phyloP scores from a whole-genome alignment of 208 protist genomes.

The Acanthamoeba castellanii region DNA sequence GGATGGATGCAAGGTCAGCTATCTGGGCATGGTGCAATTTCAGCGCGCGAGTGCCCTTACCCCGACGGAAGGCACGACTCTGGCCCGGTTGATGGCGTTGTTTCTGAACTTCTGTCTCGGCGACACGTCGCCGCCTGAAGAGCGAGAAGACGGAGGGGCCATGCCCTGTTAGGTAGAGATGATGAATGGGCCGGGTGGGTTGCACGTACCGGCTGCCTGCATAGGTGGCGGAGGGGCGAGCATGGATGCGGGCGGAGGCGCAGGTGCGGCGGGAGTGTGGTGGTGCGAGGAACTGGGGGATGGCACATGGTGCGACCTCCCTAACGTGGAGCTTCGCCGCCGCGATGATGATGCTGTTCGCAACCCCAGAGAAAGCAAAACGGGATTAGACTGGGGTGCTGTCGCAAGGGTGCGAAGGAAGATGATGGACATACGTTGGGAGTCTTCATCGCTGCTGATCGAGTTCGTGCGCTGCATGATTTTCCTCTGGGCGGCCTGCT shows the following conservation, averaged over 20 bases:
- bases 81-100: conserved; percentile 19
- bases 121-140: neutral
- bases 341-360: neutral
- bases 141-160: neutral
- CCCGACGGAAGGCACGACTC: conserved; percentile 24
- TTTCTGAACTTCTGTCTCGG: conserved; percentile 71
- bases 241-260: neutral
- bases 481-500: conserved; percentile 31
- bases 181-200: neutral
- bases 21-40: neutral
- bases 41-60: neutral
- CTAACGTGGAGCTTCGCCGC: neutral
- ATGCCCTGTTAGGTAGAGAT: no score
- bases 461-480: neutral
- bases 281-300: neutral
- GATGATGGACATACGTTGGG: neutral
- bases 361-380: neutral
- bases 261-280: neutral
- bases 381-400: no score
- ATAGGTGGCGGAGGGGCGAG: conserved; percentile 33
- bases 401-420: no score
- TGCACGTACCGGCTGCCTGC: neutral
- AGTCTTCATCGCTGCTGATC: neutral
- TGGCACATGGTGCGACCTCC: neutral
- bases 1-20: neutral